Evolutionary conservation across 495 filamentous ascomycete species (phyloP).

Genomic region (Filosporella fistucella): DNA sequence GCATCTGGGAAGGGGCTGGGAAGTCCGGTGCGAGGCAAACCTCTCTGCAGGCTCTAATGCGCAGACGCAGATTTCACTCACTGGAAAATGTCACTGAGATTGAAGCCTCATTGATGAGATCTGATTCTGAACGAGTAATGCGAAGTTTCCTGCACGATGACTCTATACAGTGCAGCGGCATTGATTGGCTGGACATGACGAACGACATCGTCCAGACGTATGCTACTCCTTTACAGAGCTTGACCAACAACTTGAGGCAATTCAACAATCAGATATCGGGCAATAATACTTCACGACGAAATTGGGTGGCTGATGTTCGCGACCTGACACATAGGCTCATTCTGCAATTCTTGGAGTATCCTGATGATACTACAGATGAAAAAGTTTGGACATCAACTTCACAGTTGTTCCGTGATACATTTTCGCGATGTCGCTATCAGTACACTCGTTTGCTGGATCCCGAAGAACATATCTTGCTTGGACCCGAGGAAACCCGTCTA

Average conservation of each 20-base stretch:
- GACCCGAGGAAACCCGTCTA: constrained; percentile 18
- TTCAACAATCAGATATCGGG: not conserved
- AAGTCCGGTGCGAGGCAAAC: constrained; percentile 3
- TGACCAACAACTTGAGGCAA: constrained; percentile 8
- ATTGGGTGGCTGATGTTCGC: constrained; percentile 14
- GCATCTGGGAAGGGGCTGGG: constrained; percentile 21
- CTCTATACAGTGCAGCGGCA: constrained; percentile 19
- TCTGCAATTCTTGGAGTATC: constrained; percentile 22
- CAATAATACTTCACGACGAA: not conserved
- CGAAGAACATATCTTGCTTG: constrained; percentile 12
- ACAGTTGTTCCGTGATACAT: constrained; percentile 19
- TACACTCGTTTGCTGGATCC: constrained; percentile 21
- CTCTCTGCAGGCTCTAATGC: constrained; percentile 21
- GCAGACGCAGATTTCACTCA: constrained; percentile 26
- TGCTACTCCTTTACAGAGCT: constrained; percentile 1
- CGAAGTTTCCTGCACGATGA: constrained; percentile 4
- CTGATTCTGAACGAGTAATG: constrained; percentile 22
- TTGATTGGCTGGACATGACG: constrained; percentile 27
- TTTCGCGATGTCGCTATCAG: constrained; percentile 24
- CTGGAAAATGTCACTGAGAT: constrained; percentile 18
- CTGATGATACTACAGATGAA: not conserved
- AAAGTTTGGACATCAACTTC: constrained; percentile 13
- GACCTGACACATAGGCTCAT: constrained; percentile 21
- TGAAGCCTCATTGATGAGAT: constrained; percentile 27
- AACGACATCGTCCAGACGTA: constrained; percentile 25